Base-by-base conservation (phyloP, 2,329 filamentous ascomycete species). In the Penicillium palitans region DNA sequence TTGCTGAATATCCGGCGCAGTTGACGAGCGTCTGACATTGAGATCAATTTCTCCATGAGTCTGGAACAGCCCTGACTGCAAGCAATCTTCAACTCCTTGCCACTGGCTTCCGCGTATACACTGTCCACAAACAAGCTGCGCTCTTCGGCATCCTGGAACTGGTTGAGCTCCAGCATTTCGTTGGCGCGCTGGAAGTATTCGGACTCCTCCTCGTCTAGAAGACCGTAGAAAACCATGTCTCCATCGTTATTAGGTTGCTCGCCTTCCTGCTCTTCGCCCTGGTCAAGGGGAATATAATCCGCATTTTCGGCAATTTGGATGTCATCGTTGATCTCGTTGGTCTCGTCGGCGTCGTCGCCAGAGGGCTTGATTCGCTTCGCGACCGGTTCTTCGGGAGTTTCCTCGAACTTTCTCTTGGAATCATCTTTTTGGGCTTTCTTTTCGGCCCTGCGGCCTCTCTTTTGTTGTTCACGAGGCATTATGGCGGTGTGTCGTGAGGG, bases 1-100 rank as follows among this genome's bases (percentile, higher is more conserved):
- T 90, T 91, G 64, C 86, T 84, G 73, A 98, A 98, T 21, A 99
- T 78, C 48, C 83, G 83, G 81, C 96, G 96, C 75, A 96, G 88
- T 77, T 98, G 95, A 19, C 80, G 79, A 33, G 88, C 83, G 35
- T 85, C 89, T 29, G 91, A 93, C 62, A 96, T 79, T 54, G 93
- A 82, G 54, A 99, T 96, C 71, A 99, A 78, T 33, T 92, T 84
- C 79, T 99, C 95, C 87, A 98, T 89, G 53, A 99, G 79, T 17
- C 95, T 84, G 52, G 95, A 99, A 77, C 93, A 97, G 3, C 91
- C 95, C 77, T 99, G 95, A 74, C 92, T 96, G 78, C 91, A 95
- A 25, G 93, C 93, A 62, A 99, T 85, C 81, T 98, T 99, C 70
- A 99, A 81, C 75, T 98, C 95, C 77, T 98, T 98, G 61, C 91